phyloP scores from a whole-genome alignment of 2,329 filamentous ascomycete species.

The Paecilomyces variotii region DNA sequence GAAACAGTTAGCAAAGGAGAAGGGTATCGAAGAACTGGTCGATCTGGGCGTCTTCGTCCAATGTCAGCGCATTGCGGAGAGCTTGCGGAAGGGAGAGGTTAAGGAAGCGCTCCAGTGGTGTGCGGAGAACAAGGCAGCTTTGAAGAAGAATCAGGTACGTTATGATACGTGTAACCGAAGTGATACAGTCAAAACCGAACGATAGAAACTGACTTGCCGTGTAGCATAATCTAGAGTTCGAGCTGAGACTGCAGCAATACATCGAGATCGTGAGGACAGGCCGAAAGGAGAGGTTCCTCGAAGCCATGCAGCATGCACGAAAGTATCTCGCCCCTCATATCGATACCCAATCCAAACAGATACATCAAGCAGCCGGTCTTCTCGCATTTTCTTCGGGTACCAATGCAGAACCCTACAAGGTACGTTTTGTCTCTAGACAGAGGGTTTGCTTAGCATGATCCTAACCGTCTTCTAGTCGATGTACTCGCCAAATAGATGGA shows the following conservation, averaged over 20 bases:
- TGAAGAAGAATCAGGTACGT: slow-evolving; percentile 75
- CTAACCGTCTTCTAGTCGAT: slow-evolving; percentile 46
- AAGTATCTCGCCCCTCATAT: slow-evolving; percentile 69
- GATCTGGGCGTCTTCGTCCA: slow-evolving; percentile 82
- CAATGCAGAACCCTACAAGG: slow-evolving; percentile 52
- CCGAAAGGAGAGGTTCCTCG: slow-evolving; percentile 56
- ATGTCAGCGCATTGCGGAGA: slow-evolving; percentile 69
- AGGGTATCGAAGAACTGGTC: slow-evolving; percentile 70
- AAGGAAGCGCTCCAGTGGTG: slow-evolving; percentile 83
- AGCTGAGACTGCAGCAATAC: slow-evolving; percentile 88
- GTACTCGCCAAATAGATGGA: slow-evolving; percentile 68
- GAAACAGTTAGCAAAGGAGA: slow-evolving; percentile 62
- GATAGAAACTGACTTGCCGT: slow-evolving; percentile 1
- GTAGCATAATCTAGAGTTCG: slow-evolving; percentile 79
- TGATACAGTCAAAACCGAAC: neutral
- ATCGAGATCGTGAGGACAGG: slow-evolving; percentile 76
- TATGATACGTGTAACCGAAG: neutral
- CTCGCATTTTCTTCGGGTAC: slow-evolving; percentile 64
- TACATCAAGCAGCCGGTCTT: slow-evolving; percentile 67
- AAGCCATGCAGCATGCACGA: slow-evolving; percentile 74
- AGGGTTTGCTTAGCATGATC: neutral
- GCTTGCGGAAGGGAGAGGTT: slow-evolving; percentile 62
- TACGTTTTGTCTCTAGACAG: slow-evolving; percentile 22
- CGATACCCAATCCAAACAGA: slow-evolving; percentile 59
- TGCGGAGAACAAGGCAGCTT: slow-evolving; percentile 80